Percentiles rank a stretch among this genome's conserved stretches.
Conservation (phyloP, 345 rosid species). For the Sisymbrium altissimum region DNA sequence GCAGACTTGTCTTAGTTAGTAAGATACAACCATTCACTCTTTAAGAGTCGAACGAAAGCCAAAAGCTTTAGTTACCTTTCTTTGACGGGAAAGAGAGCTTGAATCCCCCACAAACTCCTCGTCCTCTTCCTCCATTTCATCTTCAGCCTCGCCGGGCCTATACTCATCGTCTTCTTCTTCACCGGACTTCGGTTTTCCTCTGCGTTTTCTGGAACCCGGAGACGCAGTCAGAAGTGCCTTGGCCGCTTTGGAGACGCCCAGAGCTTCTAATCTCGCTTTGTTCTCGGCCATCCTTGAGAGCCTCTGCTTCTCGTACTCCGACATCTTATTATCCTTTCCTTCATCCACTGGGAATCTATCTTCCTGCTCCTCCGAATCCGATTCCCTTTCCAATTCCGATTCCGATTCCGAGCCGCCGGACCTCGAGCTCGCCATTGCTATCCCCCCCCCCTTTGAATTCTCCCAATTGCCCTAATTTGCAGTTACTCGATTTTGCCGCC, state of each 20-base stretch:
- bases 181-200: conserved; percentile 46
- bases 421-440: conserved; percentile 26
- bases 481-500: conserved; percentile 4
- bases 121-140: conserved; percentile 30
- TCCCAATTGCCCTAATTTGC: neutral
- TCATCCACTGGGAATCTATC: neutral
- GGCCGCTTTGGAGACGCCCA: conserved; percentile 62
- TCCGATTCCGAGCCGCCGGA: conserved; percentile 32
- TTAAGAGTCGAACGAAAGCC: too few species aligned
- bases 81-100: conserved; percentile 34
- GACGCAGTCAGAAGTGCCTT: conserved; percentile 36
- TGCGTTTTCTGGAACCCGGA: conserved; percentile 16
- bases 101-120: conserved; percentile 32
- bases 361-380: conserved; percentile 2
- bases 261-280: conserved; percentile 72
- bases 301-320: conserved; percentile 71
- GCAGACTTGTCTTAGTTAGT: too few species aligned
- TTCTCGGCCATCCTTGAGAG: conserved; percentile 74
- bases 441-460: neutral
- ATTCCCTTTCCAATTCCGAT: conserved; percentile 16
- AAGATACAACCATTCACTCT: too few species aligned
- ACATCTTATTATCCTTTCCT: conserved; percentile 23
- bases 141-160: conserved; percentile 39
- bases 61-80: too few species aligned
- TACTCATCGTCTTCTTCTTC: conserved; percentile 67